Conservation (phyloP, 306 rosid genomes). For the Gastrolobium bilobum region DNA sequence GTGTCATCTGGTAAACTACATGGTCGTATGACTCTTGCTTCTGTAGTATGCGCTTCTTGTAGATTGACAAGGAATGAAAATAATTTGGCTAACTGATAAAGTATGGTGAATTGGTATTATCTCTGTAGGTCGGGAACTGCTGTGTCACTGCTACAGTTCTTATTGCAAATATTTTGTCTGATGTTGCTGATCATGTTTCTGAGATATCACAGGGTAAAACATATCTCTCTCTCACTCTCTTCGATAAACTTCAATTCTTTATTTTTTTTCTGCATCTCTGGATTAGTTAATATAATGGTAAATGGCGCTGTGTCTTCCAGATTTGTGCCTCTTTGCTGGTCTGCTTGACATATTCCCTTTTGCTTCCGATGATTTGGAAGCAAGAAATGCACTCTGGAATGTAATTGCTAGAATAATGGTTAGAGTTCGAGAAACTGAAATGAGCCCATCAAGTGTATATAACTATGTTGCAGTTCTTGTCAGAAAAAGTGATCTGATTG, state of each 20-base stretch:
- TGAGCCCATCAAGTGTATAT: conserved; percentile 63
- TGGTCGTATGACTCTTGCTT: conserved; percentile 20
- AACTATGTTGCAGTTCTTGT: conserved; percentile 70
- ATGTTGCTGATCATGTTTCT: conserved; percentile 61
- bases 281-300: conserved; percentile 27
- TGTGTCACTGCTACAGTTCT: conserved; percentile 87
- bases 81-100: conserved; percentile 42
- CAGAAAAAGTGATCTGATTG: conserved; percentile 75
- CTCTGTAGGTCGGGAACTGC: conserved; percentile 79
- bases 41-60: conserved; percentile 15
- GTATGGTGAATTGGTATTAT: conserved; percentile 42
- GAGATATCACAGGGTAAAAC: conserved; percentile 73
- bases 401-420: conserved; percentile 72
- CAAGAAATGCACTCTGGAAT: conserved; percentile 90
- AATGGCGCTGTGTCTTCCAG: conserved; percentile 60
- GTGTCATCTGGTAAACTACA: background rate
- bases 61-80: conserved; percentile 24
- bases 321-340: conserved; percentile 73
- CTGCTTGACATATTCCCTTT: conserved; percentile 88
- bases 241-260: conserved; percentile 13
- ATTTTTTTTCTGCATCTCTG: conserved; percentile 27
- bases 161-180: conserved; percentile 87
- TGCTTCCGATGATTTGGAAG: conserved; percentile 84
- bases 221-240: conserved; percentile 21
- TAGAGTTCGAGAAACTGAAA: conserved; percentile 67